A percentile compares a stretch with the other conserved stretches of the same genome.
Conservation (phyloP, 2,329 filamentous ascomycete species). For the Venturia nashicola region DNA sequence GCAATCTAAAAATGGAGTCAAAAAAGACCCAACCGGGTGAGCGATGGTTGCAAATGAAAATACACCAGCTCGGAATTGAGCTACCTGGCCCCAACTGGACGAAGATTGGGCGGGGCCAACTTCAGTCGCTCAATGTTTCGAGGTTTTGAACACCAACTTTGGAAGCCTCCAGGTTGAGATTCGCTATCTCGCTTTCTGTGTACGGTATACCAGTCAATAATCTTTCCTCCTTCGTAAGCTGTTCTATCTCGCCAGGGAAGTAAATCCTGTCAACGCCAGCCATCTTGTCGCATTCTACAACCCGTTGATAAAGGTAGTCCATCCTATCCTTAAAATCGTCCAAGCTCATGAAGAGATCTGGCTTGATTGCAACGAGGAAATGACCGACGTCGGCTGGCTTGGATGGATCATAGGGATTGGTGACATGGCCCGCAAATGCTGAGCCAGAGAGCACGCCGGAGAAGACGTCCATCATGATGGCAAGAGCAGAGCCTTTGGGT, state of each 20-base stretch:
- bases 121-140: neutral
- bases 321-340: conserved; percentile 56
- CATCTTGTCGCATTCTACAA: conserved; percentile 40
- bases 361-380: conserved; percentile 60
- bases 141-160: conserved; percentile 23
- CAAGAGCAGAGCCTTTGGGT: conserved; percentile 64
- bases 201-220: conserved; percentile 35
- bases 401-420: conserved; percentile 61
- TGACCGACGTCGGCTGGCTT: conserved; percentile 61
- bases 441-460: conserved; percentile 66
- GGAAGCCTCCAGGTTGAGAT: conserved; percentile 38
- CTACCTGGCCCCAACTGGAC: neutral
- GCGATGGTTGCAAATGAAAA: neutral
- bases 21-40: neutral
- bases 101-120: neutral
- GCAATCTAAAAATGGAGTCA: neutral
- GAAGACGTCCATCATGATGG: conserved; percentile 85
- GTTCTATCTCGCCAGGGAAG: conserved; percentile 46
- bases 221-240: conserved; percentile 32
- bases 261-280: conserved; percentile 42
- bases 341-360: conserved; percentile 59
- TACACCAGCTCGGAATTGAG: neutral
- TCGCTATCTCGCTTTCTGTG: conserved; percentile 34
- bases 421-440: conserved; percentile 67
- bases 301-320: conserved; percentile 45